phyloP scores from a whole-genome alignment of 257 asterid genomes.

The Paraleonurus japonicus region DNA sequence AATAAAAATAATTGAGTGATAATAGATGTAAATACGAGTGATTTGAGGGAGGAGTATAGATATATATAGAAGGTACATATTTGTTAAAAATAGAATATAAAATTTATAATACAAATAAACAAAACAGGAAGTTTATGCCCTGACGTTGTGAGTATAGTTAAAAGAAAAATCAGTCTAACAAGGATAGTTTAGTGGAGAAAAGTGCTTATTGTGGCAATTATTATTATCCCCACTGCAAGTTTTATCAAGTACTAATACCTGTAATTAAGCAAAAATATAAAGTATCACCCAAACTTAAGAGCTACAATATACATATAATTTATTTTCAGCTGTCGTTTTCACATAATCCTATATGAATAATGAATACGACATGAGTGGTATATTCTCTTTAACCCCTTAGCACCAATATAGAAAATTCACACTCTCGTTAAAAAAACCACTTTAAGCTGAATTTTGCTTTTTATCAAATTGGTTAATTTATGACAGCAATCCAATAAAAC shows the following conservation, averaged over 20 bases:
- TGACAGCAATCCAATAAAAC: background rate
- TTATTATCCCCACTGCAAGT: background rate
- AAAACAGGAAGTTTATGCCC: no score
- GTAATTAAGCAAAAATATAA: background rate
- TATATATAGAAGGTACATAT: no score
- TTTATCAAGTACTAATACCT: background rate
- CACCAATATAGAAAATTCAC: background rate
- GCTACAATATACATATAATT: slow-evolving; percentile 15
- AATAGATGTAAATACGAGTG: no score
- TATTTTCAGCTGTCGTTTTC: slow-evolving; percentile 2
- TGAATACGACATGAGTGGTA: slow-evolving; percentile 13
- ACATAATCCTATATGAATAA: slow-evolving; percentile 5
- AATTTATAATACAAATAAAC: no score
- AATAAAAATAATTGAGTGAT: no score
- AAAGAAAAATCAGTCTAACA: no score
- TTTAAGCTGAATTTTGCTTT: background rate
- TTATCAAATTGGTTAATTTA: background rate
- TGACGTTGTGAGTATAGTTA: no score
- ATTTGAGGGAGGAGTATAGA: no score
- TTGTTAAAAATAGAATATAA: no score
- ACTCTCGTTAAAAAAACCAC: background rate
- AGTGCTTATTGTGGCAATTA: background rate
- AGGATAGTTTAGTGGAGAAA: background rate
- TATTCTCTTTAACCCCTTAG: background rate
- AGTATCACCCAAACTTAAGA: slow-evolving; percentile 5